These are phyloP conservation scores for Toxicodendron radicans DNA, from an alignment of 345 rosid species.

Conservation along the genomic window DNA sequence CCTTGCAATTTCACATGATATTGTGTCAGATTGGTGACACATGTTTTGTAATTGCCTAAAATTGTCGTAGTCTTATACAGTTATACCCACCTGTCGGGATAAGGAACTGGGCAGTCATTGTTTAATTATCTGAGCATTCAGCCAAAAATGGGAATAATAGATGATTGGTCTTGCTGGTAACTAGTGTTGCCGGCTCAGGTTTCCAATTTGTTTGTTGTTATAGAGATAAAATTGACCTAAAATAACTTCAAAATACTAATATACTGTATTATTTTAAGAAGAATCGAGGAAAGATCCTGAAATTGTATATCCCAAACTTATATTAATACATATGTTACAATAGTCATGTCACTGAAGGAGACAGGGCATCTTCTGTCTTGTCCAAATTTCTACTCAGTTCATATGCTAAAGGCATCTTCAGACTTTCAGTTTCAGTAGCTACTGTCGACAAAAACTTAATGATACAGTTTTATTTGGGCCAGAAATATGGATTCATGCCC, in stretches of 20 bases:
- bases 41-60: too few relatives aligned
- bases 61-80: too few relatives aligned
- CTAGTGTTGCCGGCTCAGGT: background rate
- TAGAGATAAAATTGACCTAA: background rate
- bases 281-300: background rate
- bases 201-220: background rate
- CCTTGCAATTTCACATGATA: too few relatives aligned
- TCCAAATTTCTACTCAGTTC: background rate
- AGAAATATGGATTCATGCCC: conserved; percentile 2
- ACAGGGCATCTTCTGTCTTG: conserved; percentile 4
- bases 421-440: background rate
- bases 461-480: background rate
- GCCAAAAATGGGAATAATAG: background rate
- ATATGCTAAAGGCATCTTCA: background rate
- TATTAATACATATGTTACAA: background rate
- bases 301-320: background rate
- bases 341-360: background rate
- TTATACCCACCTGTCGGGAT: too few relatives aligned
- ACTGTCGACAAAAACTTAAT: background rate
- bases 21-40: too few relatives aligned
- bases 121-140: background rate
- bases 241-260: background rate
- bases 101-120: background rate
- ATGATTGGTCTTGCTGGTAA: background rate
- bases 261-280: background rate